Base-by-base conservation (phyloP, 2,329 filamentous ascomycete genomes). In the Blumeriella jaapii region DNA sequence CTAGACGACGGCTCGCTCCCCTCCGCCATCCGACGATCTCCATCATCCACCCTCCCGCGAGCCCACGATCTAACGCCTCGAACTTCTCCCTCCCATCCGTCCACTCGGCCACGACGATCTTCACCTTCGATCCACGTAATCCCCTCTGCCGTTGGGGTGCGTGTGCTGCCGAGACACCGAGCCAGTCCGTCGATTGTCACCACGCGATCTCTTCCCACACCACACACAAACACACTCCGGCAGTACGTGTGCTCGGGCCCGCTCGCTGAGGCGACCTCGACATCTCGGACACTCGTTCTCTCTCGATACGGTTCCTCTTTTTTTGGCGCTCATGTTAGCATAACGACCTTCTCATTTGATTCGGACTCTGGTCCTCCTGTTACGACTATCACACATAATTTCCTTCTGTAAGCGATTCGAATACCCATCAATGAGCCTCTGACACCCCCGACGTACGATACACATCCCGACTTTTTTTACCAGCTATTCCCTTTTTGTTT, bases 321-420 rank as follows among this genome's bases (percentile, higher is more conserved):
- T 35, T 38, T 42, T 39, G 41, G 42, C 52, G 54, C 44, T 44
- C 51, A 59, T 57, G 54, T 56, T 46, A 51, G 36, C 46, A 54
- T 57, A 57, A 57, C 55, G 51, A 55, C 42, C 48, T 47, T 45
- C 42, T 44, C 45, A 42, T 54, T 52, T 56, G 46, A 45, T 53
- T 54, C 44, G 53, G 52, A 52, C 50, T 16, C 42, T 49, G 42
- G 50, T 49, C 47, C 44, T 38, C 43, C 46, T 48, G 38, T 47
- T 49, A 57, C 54, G 54, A 57, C 44, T 52, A 49, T 73, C 42
- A 67, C 65, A n/a, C 3, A 31, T 52, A 58, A 61, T 64, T 30
- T 72, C 69, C 2, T 61, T 76, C n/a, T 34, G 53, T 62, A 50
- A 61, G 45, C 64, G 67, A 49, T 59, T 74, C 52, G 42, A 54